Evolutionary conservation across 75 land plant species (phyloP).

Genomic region (Picea sitchensis): DNA sequence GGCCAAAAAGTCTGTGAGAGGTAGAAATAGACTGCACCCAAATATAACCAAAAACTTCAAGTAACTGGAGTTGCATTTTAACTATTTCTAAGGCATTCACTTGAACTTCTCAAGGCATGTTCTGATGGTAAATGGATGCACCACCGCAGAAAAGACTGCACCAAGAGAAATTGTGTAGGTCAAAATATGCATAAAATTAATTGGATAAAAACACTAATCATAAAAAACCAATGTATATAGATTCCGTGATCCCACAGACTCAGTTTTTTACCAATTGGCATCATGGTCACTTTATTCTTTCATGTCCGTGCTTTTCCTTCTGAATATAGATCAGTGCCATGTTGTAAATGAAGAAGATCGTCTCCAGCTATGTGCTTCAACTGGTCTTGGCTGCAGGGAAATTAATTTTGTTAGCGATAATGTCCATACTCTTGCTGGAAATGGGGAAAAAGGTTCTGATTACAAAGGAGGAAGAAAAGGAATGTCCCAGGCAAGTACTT

Average conservation of each 20-base stretch:
- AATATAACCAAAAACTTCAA: not conserved
- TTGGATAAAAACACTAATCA: not conserved
- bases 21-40: no score
- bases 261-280: not conserved
- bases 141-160: not conserved
- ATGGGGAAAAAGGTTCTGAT: constrained; percentile 92
- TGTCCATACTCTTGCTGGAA: constrained; percentile 91
- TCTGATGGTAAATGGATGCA: not conserved
- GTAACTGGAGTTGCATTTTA: not conserved
- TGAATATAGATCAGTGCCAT: not conserved
- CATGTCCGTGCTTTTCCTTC: not conserved
- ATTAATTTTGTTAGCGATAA: constrained; percentile 85
- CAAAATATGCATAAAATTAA: not conserved
- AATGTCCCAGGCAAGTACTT: constrained; percentile 34
- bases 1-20: no score
- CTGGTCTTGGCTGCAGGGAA: constrained; percentile 53
- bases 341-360: not conserved
- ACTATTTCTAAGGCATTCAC: not conserved
- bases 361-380: not conserved
- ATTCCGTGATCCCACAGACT: not conserved
- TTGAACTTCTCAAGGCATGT: not conserved
- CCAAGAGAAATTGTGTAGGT: not conserved
- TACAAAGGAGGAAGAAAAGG: constrained; percentile 84
- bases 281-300: not conserved
- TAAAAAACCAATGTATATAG: not conserved